phyloP scores from a whole-genome alignment of 1,139 yeast genomes.

The Sugiyamaella novakii region DNA sequence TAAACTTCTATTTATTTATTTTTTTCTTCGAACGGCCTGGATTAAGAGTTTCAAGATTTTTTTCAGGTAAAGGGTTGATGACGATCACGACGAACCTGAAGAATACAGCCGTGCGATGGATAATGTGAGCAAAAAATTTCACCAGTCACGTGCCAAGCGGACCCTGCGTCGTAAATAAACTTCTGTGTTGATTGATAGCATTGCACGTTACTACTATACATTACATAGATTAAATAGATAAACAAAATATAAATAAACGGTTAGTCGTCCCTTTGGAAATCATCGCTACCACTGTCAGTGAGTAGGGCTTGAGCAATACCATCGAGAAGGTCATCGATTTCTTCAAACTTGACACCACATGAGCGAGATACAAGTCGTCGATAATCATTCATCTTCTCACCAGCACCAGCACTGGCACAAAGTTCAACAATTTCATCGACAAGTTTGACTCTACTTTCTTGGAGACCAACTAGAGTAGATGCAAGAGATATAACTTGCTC shows the following conservation, averaged over 20 bases:
- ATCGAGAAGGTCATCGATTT: conserved; percentile 70
- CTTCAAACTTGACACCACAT: conserved; percentile 78
- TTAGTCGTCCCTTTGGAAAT: conserved; percentile 12
- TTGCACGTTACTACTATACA: conserved; percentile 9
- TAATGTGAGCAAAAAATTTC: no score
- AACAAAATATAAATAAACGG: conserved; percentile 4
- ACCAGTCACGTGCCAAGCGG: no score
- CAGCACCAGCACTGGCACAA: conserved; percentile 50
- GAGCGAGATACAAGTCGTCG: conserved; percentile 78
- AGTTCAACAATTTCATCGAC: conserved; percentile 51
- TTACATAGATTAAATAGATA: conserved; percentile 12
- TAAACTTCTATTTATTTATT: neutral
- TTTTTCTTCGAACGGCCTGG: neutral
- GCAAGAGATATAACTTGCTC: conserved; percentile 41
- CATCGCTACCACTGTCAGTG: conserved; percentile 6
- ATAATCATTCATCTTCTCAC: conserved; percentile 74
- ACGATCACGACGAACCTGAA: no score
- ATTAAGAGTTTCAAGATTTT: conserved; percentile 3
- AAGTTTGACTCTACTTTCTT: conserved; percentile 49
- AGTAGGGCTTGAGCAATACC: conserved; percentile 49
- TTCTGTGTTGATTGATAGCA: no score
- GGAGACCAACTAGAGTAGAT: conserved; percentile 50
- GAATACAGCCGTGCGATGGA: conserved; percentile 7
- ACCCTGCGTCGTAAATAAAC: no score
- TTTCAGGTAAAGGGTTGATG: conserved; percentile 18